Conservation (phyloP, 2,329 filamentous ascomycete species). For the Magnaporthales sp. region DNA sequence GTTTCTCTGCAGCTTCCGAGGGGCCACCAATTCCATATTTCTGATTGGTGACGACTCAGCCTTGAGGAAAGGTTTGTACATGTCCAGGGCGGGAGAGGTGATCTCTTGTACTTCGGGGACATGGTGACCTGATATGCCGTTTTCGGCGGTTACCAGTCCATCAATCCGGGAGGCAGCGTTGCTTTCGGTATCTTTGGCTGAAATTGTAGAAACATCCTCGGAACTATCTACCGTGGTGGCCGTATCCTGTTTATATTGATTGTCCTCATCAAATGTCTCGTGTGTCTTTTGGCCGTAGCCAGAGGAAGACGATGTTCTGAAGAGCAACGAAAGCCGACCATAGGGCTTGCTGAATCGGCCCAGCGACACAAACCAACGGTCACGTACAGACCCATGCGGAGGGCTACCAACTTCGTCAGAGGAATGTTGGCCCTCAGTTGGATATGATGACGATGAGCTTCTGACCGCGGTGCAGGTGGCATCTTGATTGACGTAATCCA, state of each 20-base stretch:
- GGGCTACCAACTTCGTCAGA: slow-evolving; percentile 10
- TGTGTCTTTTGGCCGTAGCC: neutral
- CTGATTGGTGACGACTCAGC: neutral
- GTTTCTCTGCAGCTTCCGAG: neutral
- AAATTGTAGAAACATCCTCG: neutral
- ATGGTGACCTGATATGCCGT: neutral
- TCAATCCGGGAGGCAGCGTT: neutral
- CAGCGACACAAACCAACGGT: neutral
- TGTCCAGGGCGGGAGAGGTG: neutral
- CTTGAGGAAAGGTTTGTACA: neutral
- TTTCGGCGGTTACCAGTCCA: neutral
- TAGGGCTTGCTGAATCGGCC: neutral
- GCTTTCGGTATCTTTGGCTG: neutral
- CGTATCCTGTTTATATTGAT: slow-evolving; percentile 1
- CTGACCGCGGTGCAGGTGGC: slow-evolving; percentile 6
- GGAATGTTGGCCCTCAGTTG: slow-evolving; percentile 11
- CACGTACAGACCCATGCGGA: slow-evolving; percentile 3
- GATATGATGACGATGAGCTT: slow-evolving; percentile 15
- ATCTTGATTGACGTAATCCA: neutral
- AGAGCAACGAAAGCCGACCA: slow-evolving; percentile 3
- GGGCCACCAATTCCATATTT: neutral
- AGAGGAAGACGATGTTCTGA: slow-evolving; percentile 3
- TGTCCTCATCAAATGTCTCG: neutral
- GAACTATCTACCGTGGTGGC: slow-evolving; percentile 2
- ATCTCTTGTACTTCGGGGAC: neutral